Percentiles rank a stretch among this genome's conserved stretches.
phyloP scores from a whole-genome alignment of 1,284 basidiomycete genomes.

The Afroboletus lepidellus region DNA sequence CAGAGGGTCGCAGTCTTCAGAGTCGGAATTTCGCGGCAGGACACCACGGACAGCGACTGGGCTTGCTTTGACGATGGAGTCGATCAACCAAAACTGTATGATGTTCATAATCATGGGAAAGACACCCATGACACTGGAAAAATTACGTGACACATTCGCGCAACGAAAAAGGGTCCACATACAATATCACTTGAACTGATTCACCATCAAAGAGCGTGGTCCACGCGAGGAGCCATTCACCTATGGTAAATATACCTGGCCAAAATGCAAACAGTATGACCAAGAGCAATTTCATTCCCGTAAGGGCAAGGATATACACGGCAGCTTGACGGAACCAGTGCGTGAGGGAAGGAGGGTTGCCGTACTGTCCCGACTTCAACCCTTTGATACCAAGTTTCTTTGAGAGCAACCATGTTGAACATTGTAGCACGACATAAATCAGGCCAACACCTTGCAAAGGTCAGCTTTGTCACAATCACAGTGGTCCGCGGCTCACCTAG shows the following conservation, averaged over 20 bases:
- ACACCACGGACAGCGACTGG: constrained; percentile 41
- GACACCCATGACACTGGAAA: constrained; percentile 78
- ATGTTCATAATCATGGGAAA: constrained; percentile 95
- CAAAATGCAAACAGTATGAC: constrained; percentile 72
- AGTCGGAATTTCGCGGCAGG: constrained; percentile 34
- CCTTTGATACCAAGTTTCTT: constrained; percentile 69
- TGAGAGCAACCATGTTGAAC: constrained; percentile 66
- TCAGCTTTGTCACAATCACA: constrained; percentile 9
- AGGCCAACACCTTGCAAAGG: constrained; percentile 69
- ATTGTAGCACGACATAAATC: constrained; percentile 78
- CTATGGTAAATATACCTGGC: constrained; percentile 69
- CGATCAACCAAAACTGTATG: constrained; percentile 85
- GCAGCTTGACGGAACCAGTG: constrained; percentile 85
- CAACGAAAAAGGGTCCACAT: constrained; percentile 32
- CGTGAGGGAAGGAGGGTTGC: constrained; percentile 66
- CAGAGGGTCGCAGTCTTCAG: constrained; percentile 58
- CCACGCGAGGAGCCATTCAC: constrained; percentile 84
- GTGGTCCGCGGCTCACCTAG: constrained; percentile 55
- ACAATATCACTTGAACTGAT: constrained; percentile 82
- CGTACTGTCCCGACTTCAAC: constrained; percentile 87
- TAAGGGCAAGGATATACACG: constrained; percentile 81
- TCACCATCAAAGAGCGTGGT: constrained; percentile 60
- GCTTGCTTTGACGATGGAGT: constrained; percentile 78
- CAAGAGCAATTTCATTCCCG: constrained; percentile 90
- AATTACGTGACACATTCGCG: constrained; percentile 7